Evolutionary conservation across 306 rosid species (phyloP).

Genomic region (Arachis hypogaea): DNA sequence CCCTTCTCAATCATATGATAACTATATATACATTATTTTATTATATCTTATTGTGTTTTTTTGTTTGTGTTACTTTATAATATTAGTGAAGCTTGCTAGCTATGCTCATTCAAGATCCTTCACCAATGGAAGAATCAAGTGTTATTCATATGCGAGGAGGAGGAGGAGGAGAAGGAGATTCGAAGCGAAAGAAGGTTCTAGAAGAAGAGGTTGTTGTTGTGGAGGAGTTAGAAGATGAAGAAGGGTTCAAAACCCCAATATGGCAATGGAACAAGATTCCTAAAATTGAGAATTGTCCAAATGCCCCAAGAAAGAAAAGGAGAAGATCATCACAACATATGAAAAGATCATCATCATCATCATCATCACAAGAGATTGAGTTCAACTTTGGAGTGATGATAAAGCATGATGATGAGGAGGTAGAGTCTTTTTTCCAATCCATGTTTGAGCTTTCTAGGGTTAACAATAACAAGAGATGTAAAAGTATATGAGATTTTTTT

Average conservation of each 20-base stretch:
- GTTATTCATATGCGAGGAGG: neutral
- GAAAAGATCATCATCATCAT: slow-evolving; percentile 42
- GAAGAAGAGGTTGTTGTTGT: slow-evolving; percentile 6
- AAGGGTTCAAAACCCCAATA: slow-evolving; percentile 61
- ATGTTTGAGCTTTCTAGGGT: slow-evolving; percentile 41
- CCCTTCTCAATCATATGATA: no score
- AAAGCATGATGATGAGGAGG: slow-evolving; percentile 44
- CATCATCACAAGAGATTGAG: neutral
- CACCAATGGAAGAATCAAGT: slow-evolving; percentile 13
- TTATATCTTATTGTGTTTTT: neutral
- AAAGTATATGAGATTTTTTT: slow-evolving; percentile 37
- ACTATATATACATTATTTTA: neutral
- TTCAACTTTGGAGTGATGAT: slow-evolving; percentile 37
- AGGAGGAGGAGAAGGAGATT: neutral
- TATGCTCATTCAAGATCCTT: neutral
- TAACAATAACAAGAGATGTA: slow-evolving; percentile 43
- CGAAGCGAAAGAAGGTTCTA: neutral
- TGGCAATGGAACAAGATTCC: slow-evolving; percentile 45
- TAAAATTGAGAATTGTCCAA: slow-evolving; percentile 48
- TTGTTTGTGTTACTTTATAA: neutral
- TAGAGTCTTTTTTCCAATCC: slow-evolving; percentile 61
- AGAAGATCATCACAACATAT: slow-evolving; percentile 11
- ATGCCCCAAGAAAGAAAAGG: slow-evolving; percentile 56
- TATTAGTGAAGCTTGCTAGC: slow-evolving; percentile 10
- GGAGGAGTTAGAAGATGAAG: slow-evolving; percentile 14